Percentiles rank a stretch among this genome's conserved stretches.
phyloP scores from a whole-genome alignment of 176 grass and related monocot species.

The Lolium perenne region DNA sequence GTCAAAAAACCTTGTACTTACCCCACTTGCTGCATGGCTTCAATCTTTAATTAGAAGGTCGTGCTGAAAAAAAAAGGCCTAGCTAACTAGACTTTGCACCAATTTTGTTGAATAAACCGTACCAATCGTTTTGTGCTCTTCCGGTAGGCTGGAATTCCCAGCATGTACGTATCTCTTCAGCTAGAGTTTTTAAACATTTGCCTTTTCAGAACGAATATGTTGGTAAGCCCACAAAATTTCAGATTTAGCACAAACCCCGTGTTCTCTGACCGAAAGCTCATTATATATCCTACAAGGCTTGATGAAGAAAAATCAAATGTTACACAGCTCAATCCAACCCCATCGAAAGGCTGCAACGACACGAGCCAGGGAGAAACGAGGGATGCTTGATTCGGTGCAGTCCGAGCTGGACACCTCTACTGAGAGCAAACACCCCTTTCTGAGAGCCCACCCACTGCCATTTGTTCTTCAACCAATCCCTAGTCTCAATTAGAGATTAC shows the following conservation, averaged over 20 bases:
- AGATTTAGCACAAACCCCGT: too few relatives aligned
- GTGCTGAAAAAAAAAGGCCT: not conserved
- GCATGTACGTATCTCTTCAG: not conserved
- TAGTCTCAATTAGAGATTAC: not conserved
- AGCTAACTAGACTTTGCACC: not conserved
- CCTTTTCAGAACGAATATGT: not conserved
- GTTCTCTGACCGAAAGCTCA: too few relatives aligned
- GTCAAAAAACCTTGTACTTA: not conserved
- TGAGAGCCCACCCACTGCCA: slow-evolving; percentile 37
- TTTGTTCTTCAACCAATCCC: slow-evolving; percentile 13
- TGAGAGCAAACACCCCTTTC: slow-evolving; percentile 34
- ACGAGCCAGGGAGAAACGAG: not conserved
- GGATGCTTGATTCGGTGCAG: slow-evolving; percentile 39
- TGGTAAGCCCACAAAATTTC: too few relatives aligned
- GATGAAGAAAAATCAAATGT: not conserved
- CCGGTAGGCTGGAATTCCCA: not conserved
- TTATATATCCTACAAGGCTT: not conserved
- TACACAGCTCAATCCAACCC: not conserved
- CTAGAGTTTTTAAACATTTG: not conserved
- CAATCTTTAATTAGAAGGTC: not conserved
- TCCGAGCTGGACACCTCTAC: slow-evolving; percentile 46
- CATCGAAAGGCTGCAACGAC: not conserved
- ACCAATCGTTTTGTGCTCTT: not conserved
- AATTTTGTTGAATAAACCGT: not conserved
- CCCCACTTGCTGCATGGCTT: not conserved